Conservation (phyloP, 805 yeast genomes). For the Saccharomycopsis amapae region DNA sequence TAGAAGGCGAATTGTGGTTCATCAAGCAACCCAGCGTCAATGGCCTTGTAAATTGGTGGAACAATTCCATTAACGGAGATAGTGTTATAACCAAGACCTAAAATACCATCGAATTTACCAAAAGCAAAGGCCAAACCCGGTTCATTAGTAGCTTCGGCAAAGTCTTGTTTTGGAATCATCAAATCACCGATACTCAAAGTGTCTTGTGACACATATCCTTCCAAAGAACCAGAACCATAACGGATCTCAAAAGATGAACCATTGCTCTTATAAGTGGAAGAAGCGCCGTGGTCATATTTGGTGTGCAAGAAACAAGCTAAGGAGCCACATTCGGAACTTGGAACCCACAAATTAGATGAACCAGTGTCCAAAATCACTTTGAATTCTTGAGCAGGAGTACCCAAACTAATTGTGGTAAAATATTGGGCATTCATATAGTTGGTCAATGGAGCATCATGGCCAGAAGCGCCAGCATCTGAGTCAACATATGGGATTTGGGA, state of each 20-base stretch:
- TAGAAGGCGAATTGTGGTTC: constrained; percentile 82
- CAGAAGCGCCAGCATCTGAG: constrained; percentile 28
- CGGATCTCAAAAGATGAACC: constrained; percentile 80
- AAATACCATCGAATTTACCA: constrained; percentile 96
- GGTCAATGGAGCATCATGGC: constrained; percentile 77
- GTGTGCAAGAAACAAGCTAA: constrained; percentile 92
- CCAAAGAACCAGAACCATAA: constrained; percentile 90
- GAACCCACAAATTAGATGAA: constrained; percentile 95
- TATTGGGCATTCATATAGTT: constrained; percentile 96
- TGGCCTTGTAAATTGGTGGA: constrained; percentile 91
- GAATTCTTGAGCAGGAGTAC: constrained; percentile 90
- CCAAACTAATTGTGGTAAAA: constrained; percentile 82
- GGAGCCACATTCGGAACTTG: constrained; percentile 80
- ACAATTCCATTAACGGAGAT: constrained; percentile 84
- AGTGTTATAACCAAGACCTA: constrained; percentile 90
- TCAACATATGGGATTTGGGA: constrained; percentile 24
- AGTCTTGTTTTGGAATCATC: constrained; percentile 79
- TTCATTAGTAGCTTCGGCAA: constrained; percentile 95
- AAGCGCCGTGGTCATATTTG: constrained; percentile 78
- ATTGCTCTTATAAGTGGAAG: constrained; percentile 80
- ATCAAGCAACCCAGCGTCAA: constrained; percentile 73
- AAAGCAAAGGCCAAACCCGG: constrained; percentile 98
- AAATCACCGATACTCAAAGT: constrained; percentile 75
- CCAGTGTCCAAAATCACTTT: constrained; percentile 96
- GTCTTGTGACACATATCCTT: constrained; percentile 89